Conservation (phyloP, 2,329 filamentous ascomycete species). For the Pseudogymnoascus sp. region DNA sequence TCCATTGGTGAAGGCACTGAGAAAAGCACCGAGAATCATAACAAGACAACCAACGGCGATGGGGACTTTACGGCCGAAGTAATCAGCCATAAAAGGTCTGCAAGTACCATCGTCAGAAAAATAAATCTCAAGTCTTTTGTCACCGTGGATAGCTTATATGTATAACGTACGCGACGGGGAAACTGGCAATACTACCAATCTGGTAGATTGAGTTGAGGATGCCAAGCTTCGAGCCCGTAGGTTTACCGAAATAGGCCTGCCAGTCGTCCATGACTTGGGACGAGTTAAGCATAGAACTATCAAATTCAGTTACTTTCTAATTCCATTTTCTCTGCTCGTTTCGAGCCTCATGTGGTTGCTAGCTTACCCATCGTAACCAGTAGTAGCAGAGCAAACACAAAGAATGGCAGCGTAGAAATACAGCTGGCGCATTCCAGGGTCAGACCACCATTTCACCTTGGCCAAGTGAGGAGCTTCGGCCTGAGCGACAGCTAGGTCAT, state of each 20-base stretch:
- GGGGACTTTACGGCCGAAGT: conserved; percentile 35
- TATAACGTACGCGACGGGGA: conserved; percentile 27
- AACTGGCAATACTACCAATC: conserved; percentile 34
- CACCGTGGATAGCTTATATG: conserved; percentile 15
- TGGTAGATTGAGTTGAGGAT: conserved; percentile 39
- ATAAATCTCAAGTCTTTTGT: conserved; percentile 11
- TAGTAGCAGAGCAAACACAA: conserved; percentile 53
- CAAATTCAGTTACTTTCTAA: not conserved
- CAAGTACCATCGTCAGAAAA: not conserved
- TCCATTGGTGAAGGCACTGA: conserved; percentile 35
- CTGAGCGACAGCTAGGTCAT: conserved; percentile 34
- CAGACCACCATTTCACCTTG: conserved; percentile 48
- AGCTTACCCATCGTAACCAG: conserved; percentile 50
- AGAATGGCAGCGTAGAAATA: conserved; percentile 48
- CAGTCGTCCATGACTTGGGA: conserved; percentile 50
- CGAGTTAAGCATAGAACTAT: conserved; percentile 47
- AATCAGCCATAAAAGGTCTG: conserved; percentile 37
- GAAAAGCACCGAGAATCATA: conserved; percentile 38
- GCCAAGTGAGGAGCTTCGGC: conserved; percentile 44
- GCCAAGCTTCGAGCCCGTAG: conserved; percentile 34
- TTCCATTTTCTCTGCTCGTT: not conserved
- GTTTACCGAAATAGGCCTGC: conserved; percentile 43
- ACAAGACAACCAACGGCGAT: conserved; percentile 37
- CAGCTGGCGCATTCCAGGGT: conserved; percentile 49
- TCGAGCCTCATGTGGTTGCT: not conserved